phyloP scores from a whole-genome alignment of 257 asterid genomes.

The Solanum gandarillasii region DNA sequence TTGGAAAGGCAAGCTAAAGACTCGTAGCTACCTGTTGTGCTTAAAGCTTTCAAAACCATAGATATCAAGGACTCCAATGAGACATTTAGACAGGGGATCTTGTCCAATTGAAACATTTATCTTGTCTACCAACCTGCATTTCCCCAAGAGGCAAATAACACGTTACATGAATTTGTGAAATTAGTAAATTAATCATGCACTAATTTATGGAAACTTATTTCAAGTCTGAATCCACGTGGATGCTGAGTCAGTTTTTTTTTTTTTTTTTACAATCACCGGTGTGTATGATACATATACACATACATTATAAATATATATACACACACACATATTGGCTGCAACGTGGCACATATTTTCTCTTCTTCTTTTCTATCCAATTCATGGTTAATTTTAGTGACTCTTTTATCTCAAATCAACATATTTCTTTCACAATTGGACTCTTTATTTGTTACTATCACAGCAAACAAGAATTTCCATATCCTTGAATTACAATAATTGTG shows the following conservation, averaged over 20 bases:
- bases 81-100: slow-evolving; percentile 56
- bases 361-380: neutral
- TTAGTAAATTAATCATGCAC: neutral
- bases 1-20: neutral
- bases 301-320: neutral
- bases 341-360: neutral
- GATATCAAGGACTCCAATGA: slow-evolving; percentile 93
- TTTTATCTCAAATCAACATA: neutral
- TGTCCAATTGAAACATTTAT: slow-evolving; percentile 91
- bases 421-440: neutral
- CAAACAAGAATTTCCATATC: neutral
- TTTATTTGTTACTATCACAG: neutral
- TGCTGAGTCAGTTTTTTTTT: neutral
- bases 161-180: slow-evolving; percentile 1
- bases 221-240: neutral
- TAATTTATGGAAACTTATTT: neutral
- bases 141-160: slow-evolving; percentile 3
- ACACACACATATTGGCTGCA: neutral
- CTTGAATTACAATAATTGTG: neutral
- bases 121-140: slow-evolving; percentile 86
- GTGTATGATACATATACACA: neutral
- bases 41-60: slow-evolving; percentile 98
- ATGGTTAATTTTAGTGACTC: neutral
- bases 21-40: slow-evolving; percentile 58
- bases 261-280: neutral